These are phyloP conservation scores for Vaccinium macrocarpon DNA, from an alignment of 148 eudicot species.

Conservation along the genomic window DNA sequence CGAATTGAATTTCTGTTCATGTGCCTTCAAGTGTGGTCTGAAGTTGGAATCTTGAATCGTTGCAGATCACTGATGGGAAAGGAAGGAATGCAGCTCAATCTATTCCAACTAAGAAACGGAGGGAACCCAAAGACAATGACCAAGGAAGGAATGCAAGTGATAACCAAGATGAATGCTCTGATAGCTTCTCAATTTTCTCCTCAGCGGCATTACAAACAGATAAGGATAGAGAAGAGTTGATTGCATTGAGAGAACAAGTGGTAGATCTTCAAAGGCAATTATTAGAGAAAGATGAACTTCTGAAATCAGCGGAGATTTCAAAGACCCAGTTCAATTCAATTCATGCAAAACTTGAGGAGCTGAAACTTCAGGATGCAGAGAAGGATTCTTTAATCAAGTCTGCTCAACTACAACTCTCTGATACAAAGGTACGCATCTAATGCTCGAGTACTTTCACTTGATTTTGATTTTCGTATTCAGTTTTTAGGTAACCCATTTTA, in stretches of 20 bases:
- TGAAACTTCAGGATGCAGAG: slow-evolving; percentile 50
- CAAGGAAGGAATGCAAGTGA: slow-evolving; percentile 34
- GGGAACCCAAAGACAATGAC: slow-evolving; percentile 46
- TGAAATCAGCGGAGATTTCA: slow-evolving; percentile 53
- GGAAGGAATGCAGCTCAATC: slow-evolving; percentile 59
- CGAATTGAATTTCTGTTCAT: slow-evolving; percentile 7
- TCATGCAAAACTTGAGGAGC: slow-evolving; percentile 54
- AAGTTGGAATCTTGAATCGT: slow-evolving; percentile 21
- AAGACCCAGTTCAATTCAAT: slow-evolving; percentile 48
- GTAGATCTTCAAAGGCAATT: slow-evolving; percentile 64
- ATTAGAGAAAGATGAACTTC: slow-evolving; percentile 71
- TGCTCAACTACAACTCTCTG: slow-evolving; percentile 67
- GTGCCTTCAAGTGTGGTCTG: neutral
- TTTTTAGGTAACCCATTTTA: too few species aligned
- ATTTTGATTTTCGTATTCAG: neutral
- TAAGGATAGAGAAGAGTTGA: slow-evolving; percentile 66
- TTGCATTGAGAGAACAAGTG: slow-evolving; percentile 63
- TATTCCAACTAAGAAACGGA: slow-evolving; percentile 49
- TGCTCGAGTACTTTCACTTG: neutral
- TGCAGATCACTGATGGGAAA: slow-evolving; percentile 42
- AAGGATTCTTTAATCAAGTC: slow-evolving; percentile 62
- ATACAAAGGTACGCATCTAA: slow-evolving; percentile 60
- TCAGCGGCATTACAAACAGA: slow-evolving; percentile 48
- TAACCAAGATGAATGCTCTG: slow-evolving; percentile 43
- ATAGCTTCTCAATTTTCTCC: slow-evolving; percentile 38